Base-by-base conservation (phyloP, 495 filamentous ascomycete species). In the Penicillium nucicola region DNA sequence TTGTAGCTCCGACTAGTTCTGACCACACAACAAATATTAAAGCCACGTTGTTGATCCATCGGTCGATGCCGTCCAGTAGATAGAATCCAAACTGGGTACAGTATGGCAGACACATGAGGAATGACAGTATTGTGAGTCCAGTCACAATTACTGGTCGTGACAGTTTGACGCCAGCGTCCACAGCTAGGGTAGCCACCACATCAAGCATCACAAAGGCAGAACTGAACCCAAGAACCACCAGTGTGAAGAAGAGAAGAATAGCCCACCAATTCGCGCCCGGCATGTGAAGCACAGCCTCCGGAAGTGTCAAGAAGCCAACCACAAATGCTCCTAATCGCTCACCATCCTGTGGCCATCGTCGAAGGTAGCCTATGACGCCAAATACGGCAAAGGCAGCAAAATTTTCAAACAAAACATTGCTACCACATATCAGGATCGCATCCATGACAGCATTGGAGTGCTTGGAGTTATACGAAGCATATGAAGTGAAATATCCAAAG, bases 351-450 rank as follows among this genome's bases (percentile, higher is more conserved):
- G 69, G 67, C 54, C 59, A 62, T 10, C 58, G 53, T 19, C 57
- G 34, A 8, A 74, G 63, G 48, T 61, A 70, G 1, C 70, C 70
- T 11, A 74, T 59, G 13, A 74, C 64, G 17, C 70, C 70, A 42
- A 72, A 74, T 14, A 74, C 66, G 9, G 69, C 67, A 37, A 74
- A 74, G 2, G 70, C 70, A 1, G 69, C 69, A 42, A 74, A 57
- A 42, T 65, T 70, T 48, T 74, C 69, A 31, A 74, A 70, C 5
- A 69, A 52, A 12, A 65, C 53, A 33, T 74, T 74, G 52, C 67
- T 70, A 10, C 60, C 51, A 31, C 58, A 63, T 42, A 74, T 69
- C 11, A 72, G 57, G 14, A 71, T 31, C 1, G 70, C 67, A 30
- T 74, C 70, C 65, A 65, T 62, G 14, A 72, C 69, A 19, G 68